These are phyloP conservation scores for Rosa chinensis DNA, from an alignment of 306 rosid genomes.

Conservation along the genomic window DNA sequence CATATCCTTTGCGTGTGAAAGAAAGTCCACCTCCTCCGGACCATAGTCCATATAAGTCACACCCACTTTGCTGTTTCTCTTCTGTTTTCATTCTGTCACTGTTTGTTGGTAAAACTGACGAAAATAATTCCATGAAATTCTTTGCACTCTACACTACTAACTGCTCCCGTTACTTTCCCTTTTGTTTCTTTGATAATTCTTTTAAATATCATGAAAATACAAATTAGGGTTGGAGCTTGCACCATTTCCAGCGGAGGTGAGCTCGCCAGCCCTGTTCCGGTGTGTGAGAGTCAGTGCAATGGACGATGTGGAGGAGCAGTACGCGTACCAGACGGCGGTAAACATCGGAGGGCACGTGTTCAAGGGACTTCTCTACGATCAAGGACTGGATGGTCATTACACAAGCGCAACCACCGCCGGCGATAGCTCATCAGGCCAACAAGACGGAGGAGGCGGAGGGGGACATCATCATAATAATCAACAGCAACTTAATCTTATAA, in stretches of 20 bases:
- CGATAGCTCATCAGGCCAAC: conserved; percentile 56
- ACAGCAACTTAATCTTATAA: conserved; percentile 52
- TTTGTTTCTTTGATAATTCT: neutral
- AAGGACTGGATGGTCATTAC: conserved; percentile 61
- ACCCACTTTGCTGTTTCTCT: conserved; percentile 29
- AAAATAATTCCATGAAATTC: conserved; percentile 37
- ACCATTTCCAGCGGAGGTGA: conserved; percentile 78
- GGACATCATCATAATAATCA: neutral
- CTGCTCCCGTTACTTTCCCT: neutral
- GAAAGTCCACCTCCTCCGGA: conserved; percentile 32
- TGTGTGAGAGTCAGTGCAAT: conserved; percentile 86
- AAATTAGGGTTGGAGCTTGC: conserved; percentile 89
- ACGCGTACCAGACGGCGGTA: conserved; percentile 90
- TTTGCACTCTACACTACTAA: neutral
- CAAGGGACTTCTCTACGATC: conserved; percentile 94
- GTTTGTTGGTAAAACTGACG: conserved; percentile 62
- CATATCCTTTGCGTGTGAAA: conserved; percentile 43
- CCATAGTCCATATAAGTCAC: conserved; percentile 24
- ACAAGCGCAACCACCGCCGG: conserved; percentile 33
- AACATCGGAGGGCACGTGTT: conserved; percentile 92
- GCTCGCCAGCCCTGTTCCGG: conserved; percentile 79
- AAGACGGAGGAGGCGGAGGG: conserved; percentile 36
- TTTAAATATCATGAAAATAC: neutral
- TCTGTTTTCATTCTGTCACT: conserved; percentile 27
- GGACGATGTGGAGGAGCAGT: conserved; percentile 83